These are phyloP conservation scores for Nicotiana attenuata DNA, from an alignment of 257 asterid species.

Conservation along the genomic window DNA sequence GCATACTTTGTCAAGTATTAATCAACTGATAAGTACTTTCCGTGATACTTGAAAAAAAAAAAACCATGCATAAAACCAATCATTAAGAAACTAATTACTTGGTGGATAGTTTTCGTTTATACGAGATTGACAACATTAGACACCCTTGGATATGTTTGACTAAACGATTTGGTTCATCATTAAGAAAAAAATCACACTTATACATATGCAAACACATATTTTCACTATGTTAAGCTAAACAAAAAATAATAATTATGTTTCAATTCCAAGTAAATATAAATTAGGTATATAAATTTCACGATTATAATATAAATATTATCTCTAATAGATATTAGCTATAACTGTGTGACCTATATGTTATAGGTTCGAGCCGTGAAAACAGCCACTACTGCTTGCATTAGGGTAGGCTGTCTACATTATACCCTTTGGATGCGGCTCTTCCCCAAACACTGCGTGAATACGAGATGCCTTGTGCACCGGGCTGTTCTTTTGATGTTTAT, in stretches of 20 bases:
- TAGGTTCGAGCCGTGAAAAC: rapidly evolving
- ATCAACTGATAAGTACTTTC: neutral
- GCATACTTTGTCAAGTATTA: neutral
- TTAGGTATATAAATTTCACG: no score
- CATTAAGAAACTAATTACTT: neutral
- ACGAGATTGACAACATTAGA: neutral
- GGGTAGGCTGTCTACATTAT: no score
- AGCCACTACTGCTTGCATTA: no score
- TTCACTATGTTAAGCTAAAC: no score
- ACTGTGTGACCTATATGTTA: no score
- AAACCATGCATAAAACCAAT: neutral
- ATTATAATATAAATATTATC: no score
- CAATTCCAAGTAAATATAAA: no score
- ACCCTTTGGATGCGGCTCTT: rapidly evolving
- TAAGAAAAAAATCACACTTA: neutral
- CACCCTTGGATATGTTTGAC: neutral
- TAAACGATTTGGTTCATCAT: neutral
- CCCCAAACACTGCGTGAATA: rapidly evolving
- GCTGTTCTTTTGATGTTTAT: no score
- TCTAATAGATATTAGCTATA: no score
- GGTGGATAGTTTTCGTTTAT: neutral
- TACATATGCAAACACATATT: no score
- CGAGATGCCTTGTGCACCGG: no score
- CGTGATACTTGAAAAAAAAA: neutral
- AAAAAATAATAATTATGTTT: no score